Evolutionary conservation across 192 early-diverging fungal genomes (phyloP), one percentile per base, ranked within the genome.

Genomic region (Powellomyces hirtus): DNA sequence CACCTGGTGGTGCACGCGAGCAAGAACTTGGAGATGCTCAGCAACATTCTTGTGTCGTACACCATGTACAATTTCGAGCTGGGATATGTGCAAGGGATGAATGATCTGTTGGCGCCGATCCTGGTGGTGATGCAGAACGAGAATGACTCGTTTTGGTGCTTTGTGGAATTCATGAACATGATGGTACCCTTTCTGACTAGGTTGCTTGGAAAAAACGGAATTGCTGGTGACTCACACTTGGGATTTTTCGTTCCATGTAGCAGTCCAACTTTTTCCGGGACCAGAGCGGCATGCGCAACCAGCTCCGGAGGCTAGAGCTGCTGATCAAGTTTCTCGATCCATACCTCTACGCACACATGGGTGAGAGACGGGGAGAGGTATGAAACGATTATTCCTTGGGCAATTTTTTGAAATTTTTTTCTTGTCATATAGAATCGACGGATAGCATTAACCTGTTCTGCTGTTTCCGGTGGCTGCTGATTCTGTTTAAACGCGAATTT

Each of bases 401-500:
- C 52, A 37, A n/a, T 42, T 42, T 42, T 42, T 18, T 42, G 10
- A 11, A 18, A 10, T 63, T 31, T 45, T 22, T 63, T 30, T 63
- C 10, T n/a, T 63, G 18, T 49, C 13, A 31, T 42, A 11, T 44
- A 83, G 88, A 92, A 52, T 75, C 73, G 35, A 87, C 85, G 59
- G 95, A 97, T 37, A 88, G 91, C 1, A 79, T 86, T 58, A 96
- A 99, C 75, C 82, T 99, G 65, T 99, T 99, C 70, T 94, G 89
- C 75, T 98, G 95, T 76, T 99, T 97, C 83, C 90, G 97, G 35
- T 99, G 96, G 96, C 79, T 99, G 20, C 71, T 99, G 37, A 88
- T 99, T 31, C 91, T 91, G 80, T 99, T 96, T 75, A 99, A 99
- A 76, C 88, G 97, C 46, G 97, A 99, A 76, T 97, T 98, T 64